A percentile compares a stretch with the other conserved stretches of the same genome.
phyloP scores from a whole-genome alignment of 495 filamentous ascomycete genomes.

The Letharia lupina region DNA sequence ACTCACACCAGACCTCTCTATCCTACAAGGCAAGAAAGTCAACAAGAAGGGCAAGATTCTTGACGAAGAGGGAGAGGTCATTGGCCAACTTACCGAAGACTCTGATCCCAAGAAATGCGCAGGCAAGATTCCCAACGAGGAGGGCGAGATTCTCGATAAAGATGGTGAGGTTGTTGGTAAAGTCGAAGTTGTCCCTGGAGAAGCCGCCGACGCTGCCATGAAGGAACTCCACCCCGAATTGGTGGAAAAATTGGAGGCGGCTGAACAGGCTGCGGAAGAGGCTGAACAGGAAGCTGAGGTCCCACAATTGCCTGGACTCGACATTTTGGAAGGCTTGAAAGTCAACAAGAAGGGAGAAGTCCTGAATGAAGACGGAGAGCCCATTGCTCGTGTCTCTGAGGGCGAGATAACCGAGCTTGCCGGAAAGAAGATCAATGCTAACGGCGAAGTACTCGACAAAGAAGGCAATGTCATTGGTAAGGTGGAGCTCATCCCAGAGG shows the following conservation, averaged over 20 bases:
- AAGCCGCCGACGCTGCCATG: constrained; percentile 44
- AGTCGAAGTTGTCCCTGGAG: constrained; percentile 42
- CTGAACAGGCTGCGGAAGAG: constrained; percentile 19
- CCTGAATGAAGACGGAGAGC: constrained; percentile 45
- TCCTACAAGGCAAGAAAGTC: constrained; percentile 44
- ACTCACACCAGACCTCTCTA: constrained; percentile 38
- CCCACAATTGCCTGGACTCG: constrained; percentile 32
- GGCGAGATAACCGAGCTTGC: constrained; percentile 39
- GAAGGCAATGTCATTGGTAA: constrained; percentile 35
- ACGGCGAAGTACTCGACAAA: constrained; percentile 41
- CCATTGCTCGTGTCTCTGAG: constrained; percentile 41
- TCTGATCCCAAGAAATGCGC: constrained; percentile 43
- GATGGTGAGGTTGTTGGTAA: constrained; percentile 42
- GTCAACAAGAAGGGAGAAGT: constrained; percentile 70
- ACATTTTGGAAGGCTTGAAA: constrained; percentile 51
- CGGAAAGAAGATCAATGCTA: constrained; percentile 46
- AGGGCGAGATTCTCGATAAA: constrained; percentile 44
- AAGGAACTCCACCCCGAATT: constrained; percentile 40
- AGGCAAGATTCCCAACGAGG: constrained; percentile 43
- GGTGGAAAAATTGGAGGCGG: constrained; percentile 29
- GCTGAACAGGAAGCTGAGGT: constrained; percentile 37
- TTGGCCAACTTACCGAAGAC: constrained; percentile 44
- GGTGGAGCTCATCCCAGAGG: constrained; percentile 25
- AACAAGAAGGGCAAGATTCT: constrained; percentile 50
- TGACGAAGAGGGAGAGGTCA: constrained; percentile 44